These are phyloP conservation scores for Aspergillus proliferans DNA, from an alignment of 2,329 filamentous ascomycete species.

Conservation along the genomic window DNA sequence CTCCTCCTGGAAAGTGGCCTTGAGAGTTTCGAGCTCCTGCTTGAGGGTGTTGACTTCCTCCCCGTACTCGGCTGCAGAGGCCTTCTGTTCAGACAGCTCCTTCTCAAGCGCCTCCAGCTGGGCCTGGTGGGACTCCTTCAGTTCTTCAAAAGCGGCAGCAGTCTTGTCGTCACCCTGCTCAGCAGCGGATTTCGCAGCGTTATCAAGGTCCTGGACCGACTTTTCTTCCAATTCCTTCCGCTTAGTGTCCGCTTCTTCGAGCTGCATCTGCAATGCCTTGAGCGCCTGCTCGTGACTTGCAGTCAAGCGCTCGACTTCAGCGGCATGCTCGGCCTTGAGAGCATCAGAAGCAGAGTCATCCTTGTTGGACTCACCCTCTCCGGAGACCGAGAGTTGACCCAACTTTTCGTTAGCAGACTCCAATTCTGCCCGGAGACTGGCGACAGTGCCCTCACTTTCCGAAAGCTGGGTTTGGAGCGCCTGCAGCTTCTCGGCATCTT, in stretches of 20 bases:
- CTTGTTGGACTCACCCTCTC: slow-evolving; percentile 17
- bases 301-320: slow-evolving; percentile 28
- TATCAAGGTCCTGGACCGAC: slow-evolving; percentile 33
- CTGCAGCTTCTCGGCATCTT: slow-evolving; percentile 28
- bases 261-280: slow-evolving; percentile 24
- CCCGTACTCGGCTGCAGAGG: slow-evolving; percentile 21
- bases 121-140: slow-evolving; percentile 31
- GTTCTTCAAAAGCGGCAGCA: slow-evolving; percentile 29
- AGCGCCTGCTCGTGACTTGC: slow-evolving; percentile 28
- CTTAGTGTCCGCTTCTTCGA: slow-evolving; percentile 32
- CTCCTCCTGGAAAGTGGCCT: slow-evolving; percentile 21
- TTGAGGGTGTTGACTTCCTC: slow-evolving; percentile 26
- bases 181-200: slow-evolving; percentile 30
- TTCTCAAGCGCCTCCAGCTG: slow-evolving; percentile 31
- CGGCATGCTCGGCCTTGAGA: slow-evolving; percentile 25
- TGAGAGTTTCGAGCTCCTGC: slow-evolving; percentile 26
- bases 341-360: slow-evolving; percentile 17
- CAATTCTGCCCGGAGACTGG: slow-evolving; percentile 27
- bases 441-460: slow-evolving; percentile 31
- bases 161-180: slow-evolving; percentile 31
- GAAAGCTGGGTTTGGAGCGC: slow-evolving; percentile 30
- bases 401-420: slow-evolving; percentile 32
- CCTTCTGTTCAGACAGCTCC: slow-evolving; percentile 29
- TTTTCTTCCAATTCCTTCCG: slow-evolving; percentile 33
- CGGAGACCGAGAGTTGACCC: slow-evolving; percentile 22